Conservation (phyloP, 768 basidiomycete genomes). For the Pleurotus ostreatus region DNA sequence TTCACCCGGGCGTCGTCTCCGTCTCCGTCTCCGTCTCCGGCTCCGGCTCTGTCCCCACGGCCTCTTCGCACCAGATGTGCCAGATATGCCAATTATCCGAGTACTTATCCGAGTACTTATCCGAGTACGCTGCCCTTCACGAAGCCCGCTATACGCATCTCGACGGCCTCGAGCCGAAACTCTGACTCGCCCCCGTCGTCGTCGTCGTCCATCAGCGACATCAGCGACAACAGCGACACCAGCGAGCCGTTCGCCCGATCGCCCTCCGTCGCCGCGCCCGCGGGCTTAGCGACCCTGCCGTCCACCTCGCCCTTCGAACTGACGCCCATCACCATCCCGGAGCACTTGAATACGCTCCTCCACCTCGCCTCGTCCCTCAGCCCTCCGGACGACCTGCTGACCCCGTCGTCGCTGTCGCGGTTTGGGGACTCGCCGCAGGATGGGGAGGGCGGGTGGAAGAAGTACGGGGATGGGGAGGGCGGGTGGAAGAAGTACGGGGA, state of each 20-base stretch:
- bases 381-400: background rate
- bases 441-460: background rate
- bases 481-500: conserved; percentile 1
- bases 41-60: no score
- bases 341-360: conserved; percentile 11
- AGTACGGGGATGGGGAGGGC: background rate
- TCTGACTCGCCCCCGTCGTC: background rate
- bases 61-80: background rate
- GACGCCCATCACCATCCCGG: conserved; percentile 23
- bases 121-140: no score
- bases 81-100: background rate
- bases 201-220: background rate
- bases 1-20: background rate
- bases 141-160: background rate
- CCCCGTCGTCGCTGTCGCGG: background rate
- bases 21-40: no score
- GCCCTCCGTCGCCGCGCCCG: conserved; percentile 30
- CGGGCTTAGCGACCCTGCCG: conserved; percentile 28
- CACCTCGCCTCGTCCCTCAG: conserved; percentile 13
- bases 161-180: background rate
- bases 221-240: background rate
- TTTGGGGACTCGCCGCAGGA: background rate
- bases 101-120: no score
- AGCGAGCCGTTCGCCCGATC: conserved; percentile 13
- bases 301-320: conserved; percentile 27